Evolutionary conservation across 2,329 filamentous ascomycete species (phyloP).

Genomic region (Amphichorda felina): DNA sequence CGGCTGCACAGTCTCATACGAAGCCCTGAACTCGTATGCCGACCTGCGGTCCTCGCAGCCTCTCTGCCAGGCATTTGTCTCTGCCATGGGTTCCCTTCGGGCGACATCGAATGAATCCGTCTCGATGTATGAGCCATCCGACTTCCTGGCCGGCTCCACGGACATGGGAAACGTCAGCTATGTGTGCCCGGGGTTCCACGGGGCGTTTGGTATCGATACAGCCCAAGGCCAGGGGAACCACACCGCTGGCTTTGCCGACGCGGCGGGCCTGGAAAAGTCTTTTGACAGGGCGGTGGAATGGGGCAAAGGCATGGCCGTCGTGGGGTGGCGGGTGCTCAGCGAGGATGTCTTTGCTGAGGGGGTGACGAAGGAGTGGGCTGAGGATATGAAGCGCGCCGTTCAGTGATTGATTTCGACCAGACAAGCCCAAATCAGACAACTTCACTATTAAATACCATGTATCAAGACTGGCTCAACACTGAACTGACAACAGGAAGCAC

Average conservation of each 20-base stretch:
- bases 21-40: conserved; percentile 15
- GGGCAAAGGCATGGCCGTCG: conserved; percentile 10
- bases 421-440: too few species aligned
- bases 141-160: neutral
- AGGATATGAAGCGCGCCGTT: too few species aligned
- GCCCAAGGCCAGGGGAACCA: conserved; percentile 11
- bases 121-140: conserved; percentile 16
- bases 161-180: conserved; percentile 49
- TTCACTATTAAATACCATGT: too few species aligned
- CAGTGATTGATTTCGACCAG: too few species aligned
- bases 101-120: neutral
- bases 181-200: conserved; percentile 40
- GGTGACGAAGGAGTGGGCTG: conserved; percentile 10
- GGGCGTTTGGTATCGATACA: conserved; percentile 37
- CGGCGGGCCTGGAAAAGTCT: conserved; percentile 9
- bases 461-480: too few species aligned
- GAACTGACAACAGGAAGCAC: too few species aligned
- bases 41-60: conserved; percentile 17
- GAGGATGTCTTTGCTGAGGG: conserved; percentile 8
- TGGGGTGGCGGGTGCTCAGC: conserved; percentile 10
- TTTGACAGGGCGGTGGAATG: conserved; percentile 11
- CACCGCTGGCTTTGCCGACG: conserved; percentile 10
- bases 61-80: conserved; percentile 25
- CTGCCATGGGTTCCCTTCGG: neutral
- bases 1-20: neutral